Evolutionary conservation across 148 eudicot genomes (phyloP), one percentile per base, ranked within the genome.

Genomic region (Chenopodium suecicum): DNA sequence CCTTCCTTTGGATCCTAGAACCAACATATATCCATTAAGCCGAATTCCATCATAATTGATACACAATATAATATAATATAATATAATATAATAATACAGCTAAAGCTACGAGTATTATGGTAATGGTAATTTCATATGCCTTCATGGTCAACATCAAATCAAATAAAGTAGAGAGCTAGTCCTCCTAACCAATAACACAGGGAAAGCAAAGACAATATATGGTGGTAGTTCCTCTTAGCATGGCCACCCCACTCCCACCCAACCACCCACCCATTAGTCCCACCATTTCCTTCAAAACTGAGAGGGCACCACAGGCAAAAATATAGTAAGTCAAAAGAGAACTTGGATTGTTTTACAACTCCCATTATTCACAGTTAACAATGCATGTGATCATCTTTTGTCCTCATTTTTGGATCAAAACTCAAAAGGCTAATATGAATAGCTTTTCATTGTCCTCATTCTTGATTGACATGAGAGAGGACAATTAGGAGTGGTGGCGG

Each of bases 1-100:
- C 99, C 99, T 84, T 93, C 97, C 84, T 90, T 92, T 54, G 97
- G 97, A 86, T 93, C 98, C 98, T 95, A 80, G 66, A 80, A 71
- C 81, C 82, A 72, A 58, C 14, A 76, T 20, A 73, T 23, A 3
- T 60, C 34, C 23, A 50, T 72, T 23, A 32, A 70, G 34, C 81
- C 20, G 46, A 72, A 25, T 10, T 47, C 27, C 9, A 14, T 17
- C 62, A 56, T 56, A 17, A 56, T 17, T 56, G 16, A 56, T 1
- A 56, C 17, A 56, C 62, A 3, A 56, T 56, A 56, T 14, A 56
- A 17, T 13, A 56, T 14, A 56, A 4, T 13, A 54, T 14, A 56
- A 56, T 17, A 56, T 14, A 56, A 4, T 13, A 56, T 14, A 56
- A 56, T 17, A 56, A 56, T 56, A 17, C 16, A 12, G 62, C 62